Percentiles rank a stretch among this genome's conserved stretches.
phyloP scores from a whole-genome alignment of 2,329 filamentous ascomycete species.

The Amesomyces nigricolor region DNA sequence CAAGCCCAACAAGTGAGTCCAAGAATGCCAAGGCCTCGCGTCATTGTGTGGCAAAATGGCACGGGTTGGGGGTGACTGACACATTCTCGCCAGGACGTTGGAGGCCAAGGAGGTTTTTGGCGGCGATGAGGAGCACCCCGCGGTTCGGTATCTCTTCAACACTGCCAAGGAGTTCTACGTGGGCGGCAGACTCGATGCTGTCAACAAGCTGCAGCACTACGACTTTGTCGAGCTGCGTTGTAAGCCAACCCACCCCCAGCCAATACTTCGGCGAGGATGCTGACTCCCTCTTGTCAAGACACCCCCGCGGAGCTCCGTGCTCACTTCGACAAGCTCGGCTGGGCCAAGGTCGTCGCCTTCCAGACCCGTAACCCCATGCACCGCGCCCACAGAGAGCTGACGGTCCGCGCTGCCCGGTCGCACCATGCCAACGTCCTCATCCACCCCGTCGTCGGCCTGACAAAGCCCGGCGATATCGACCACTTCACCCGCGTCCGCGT shows the following conservation, averaged over 20 bases:
- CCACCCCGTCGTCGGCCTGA: conserved; percentile 95
- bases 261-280: background rate
- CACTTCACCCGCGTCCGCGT: conserved; percentile 99
- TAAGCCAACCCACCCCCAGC: conserved; percentile 41
- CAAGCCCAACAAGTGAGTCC: conserved; percentile 80
- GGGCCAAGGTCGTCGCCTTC: conserved; percentile 96
- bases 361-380: conserved; percentile 99
- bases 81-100: conserved; percentile 54
- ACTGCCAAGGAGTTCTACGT: conserved; percentile 84
- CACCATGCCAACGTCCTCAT: conserved; percentile 98
- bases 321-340: conserved; percentile 99
- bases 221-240: conserved; percentile 96
- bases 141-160: conserved; percentile 81
- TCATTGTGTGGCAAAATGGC: conserved; percentile 23
- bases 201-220: conserved; percentile 95
- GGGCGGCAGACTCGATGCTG: conserved; percentile 90
- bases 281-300: conserved; percentile 44
- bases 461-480: conserved; percentile 98
- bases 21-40: conserved; percentile 24
- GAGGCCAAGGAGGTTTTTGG: conserved; percentile 95
- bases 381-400: conserved; percentile 94
- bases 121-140: conserved; percentile 84
- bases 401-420: conserved; percentile 89
- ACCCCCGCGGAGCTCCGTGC: conserved; percentile 89
- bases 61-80: conserved; percentile 14